A percentile compares a stretch with the other conserved stretches of the same genome.
Conservation (phyloP, 2,329 filamentous ascomycete species). For the Didymella keratinophila region DNA sequence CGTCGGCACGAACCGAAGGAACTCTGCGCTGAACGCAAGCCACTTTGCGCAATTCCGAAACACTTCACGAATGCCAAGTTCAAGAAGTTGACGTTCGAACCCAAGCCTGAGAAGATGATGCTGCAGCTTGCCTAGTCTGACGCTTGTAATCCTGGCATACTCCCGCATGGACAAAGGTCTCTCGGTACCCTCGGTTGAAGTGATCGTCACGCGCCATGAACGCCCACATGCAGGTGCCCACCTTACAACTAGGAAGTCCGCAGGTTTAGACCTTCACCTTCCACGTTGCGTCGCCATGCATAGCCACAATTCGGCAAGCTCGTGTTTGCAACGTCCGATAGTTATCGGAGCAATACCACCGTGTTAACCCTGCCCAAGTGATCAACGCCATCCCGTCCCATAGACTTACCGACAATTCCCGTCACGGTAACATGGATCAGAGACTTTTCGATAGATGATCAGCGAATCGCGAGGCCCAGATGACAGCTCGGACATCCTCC, state of each 20-base stretch:
- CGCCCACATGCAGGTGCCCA: conserved; percentile 8
- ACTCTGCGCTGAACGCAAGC: background rate
- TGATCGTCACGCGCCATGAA: conserved; percentile 13
- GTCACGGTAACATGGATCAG: background rate
- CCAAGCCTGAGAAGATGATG: background rate
- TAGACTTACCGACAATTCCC: conserved; percentile 6
- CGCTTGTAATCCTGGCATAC: background rate
- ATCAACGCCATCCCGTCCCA: conserved; percentile 3
- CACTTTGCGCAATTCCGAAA: conserved; percentile 6
- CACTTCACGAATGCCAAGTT: background rate
- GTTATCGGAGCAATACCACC: background rate
- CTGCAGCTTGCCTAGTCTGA: background rate
- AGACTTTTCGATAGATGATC: background rate
- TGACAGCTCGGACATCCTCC: conserved; percentile 2
- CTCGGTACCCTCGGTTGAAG: background rate
- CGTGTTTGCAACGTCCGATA: conserved; percentile 9
- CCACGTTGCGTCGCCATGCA: conserved; percentile 14
- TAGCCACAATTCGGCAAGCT: conserved; percentile 10
- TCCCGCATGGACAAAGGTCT: background rate
- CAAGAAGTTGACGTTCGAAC: background rate
- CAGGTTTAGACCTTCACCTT: conserved; percentile 4
- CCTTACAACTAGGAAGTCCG: background rate
- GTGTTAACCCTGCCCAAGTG: background rate
- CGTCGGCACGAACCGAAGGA: conserved; percentile 7
- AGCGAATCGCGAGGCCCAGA: conserved; percentile 1